These are phyloP conservation scores for Xerophyta viscosa DNA, from an alignment of 106 monocot genomes.

Conservation along the genomic window DNA sequence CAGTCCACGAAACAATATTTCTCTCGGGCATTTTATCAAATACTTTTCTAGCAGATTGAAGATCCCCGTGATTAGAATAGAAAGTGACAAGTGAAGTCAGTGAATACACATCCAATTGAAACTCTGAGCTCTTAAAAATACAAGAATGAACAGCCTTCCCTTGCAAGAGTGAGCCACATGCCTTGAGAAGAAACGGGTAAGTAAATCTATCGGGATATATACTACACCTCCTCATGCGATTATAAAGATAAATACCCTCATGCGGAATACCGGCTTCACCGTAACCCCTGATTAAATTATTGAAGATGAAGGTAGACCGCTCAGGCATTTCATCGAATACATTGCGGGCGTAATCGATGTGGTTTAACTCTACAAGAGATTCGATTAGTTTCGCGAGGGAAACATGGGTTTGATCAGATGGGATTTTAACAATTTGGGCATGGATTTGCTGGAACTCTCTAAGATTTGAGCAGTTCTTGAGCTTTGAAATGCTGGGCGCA, in stretches of 20 bases:
- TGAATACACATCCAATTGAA: slow-evolving; percentile 5
- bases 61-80: slow-evolving; percentile 8
- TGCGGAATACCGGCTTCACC: not conserved
- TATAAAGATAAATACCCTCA: slow-evolving; percentile 10
- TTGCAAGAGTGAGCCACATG: slow-evolving; percentile 4
- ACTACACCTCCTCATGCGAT: not conserved
- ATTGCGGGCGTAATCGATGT: slow-evolving; percentile 13
- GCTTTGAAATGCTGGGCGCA: slow-evolving; percentile 1
- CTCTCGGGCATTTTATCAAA: slow-evolving; percentile 19
- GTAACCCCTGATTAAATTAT: slow-evolving; percentile 13
- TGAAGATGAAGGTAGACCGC: slow-evolving; percentile 13
- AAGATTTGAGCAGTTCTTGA: slow-evolving; percentile 10
- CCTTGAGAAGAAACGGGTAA: slow-evolving; percentile 14
- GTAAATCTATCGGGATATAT: slow-evolving; percentile 6
- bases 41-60: slow-evolving; percentile 7
- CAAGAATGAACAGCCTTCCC: slow-evolving; percentile 10
- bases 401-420: not conserved
- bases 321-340: slow-evolving; percentile 17
- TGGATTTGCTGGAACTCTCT: slow-evolving; percentile 16
- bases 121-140: slow-evolving; percentile 4
- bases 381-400: slow-evolving; percentile 10
- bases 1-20: slow-evolving; percentile 20
- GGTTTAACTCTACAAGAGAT: not conserved
- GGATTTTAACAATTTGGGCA: slow-evolving; percentile 10
- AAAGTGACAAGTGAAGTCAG: slow-evolving; percentile 14